Evolutionary conservation across 768 basidiomycete genomes (phyloP), one percentile per base, ranked within the genome.

Genomic region (Boletus fagicola): DNA sequence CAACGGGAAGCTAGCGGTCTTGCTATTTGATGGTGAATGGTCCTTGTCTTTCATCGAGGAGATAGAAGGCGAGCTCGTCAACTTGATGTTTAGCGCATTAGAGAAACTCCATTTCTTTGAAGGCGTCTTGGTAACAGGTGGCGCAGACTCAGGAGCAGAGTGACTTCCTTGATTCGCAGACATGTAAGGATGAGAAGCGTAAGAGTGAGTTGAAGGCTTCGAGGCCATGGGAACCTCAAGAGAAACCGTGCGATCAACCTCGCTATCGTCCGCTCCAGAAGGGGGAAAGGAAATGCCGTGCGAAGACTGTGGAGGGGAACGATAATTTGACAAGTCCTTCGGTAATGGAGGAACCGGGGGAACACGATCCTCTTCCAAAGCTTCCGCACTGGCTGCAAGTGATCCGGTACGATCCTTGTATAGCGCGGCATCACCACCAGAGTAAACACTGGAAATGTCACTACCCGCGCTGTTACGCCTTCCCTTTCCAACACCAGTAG

Each of bases 71-170:
- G 85, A 87, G 56, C 81, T 81, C 15, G 85, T 81, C 50, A 91
- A 72, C 68, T 83, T 90, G 70, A 90, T 80, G 62, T 89, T 91
- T 5, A 94, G 75, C 24, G 89, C 90, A 60, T 82, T 88, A n/a
- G 90, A 89, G 71, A 95, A 90, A 69, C 92, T 94, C 93, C 93
- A 95, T 73, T 95, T 95, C 81, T 94, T 94, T n/a, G 90, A 92
- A 35, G 92, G 92, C 3, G 90, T 89, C 75, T 90, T 90, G 51
- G 80, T 76, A 43, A 80, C 75, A 16, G 75, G 66, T 40, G 85
- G 78, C 15, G 66, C 62, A 54, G 79, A 73, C 56, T 83, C 80
- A 31, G 77, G 71, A 52, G 75, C 63, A 69, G 74, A 61, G 55
- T 67, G 70, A 74, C 77, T 66, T 62, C 69, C 67, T 69, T 63